Conservation (phyloP, 2,329 filamentous ascomycete genomes). For the Grosmannia clavigera region DNA sequence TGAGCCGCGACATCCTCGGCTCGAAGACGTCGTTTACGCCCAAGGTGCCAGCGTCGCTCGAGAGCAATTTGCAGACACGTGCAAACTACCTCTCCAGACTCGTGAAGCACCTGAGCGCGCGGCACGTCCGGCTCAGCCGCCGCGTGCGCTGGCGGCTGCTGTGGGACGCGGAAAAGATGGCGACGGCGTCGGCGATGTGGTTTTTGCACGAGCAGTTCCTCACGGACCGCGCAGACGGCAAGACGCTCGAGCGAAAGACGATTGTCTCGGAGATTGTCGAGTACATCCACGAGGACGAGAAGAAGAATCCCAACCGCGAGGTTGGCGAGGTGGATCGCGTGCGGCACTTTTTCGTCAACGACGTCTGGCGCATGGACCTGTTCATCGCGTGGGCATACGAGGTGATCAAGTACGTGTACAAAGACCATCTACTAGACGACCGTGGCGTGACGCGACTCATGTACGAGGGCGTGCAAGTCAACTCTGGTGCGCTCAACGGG, state of each 20-base stretch:
- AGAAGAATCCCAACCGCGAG: conserved; percentile 51
- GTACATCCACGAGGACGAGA: conserved; percentile 64
- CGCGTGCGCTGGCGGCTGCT: conserved; percentile 66
- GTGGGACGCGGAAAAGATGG: conserved; percentile 84
- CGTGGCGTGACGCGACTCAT: conserved; percentile 41
- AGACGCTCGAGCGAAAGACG: conserved; percentile 48
- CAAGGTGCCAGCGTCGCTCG: conserved; percentile 60
- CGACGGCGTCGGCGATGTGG: conserved; percentile 70
- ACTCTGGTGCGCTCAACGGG: conserved; percentile 57
- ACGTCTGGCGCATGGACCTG: conserved; percentile 58
- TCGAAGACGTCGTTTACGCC: conserved; percentile 67
- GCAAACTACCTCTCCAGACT: conserved; percentile 64
- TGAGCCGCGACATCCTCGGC: conserved; percentile 71
- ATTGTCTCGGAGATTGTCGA: conserved; percentile 64
- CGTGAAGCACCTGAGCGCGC: conserved; percentile 55
- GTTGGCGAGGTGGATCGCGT: conserved; percentile 65
- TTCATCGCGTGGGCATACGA: conserved; percentile 71
- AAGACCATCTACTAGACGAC: conserved; percentile 45
- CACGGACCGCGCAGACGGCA: conserved; percentile 34
- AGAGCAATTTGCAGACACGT: conserved; percentile 65
- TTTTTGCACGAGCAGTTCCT: conserved; percentile 61
- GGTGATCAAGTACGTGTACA: conserved; percentile 60
- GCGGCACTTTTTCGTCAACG: conserved; percentile 76
- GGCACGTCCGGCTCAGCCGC: conserved; percentile 53
- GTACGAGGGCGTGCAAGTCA: conserved; percentile 54